A percentile compares a stretch with the other conserved stretches of the same genome.
These are phyloP conservation scores for Pluteus cervinus DNA, from an alignment of 768 basidiomycete species.

Conservation along the genomic window DNA sequence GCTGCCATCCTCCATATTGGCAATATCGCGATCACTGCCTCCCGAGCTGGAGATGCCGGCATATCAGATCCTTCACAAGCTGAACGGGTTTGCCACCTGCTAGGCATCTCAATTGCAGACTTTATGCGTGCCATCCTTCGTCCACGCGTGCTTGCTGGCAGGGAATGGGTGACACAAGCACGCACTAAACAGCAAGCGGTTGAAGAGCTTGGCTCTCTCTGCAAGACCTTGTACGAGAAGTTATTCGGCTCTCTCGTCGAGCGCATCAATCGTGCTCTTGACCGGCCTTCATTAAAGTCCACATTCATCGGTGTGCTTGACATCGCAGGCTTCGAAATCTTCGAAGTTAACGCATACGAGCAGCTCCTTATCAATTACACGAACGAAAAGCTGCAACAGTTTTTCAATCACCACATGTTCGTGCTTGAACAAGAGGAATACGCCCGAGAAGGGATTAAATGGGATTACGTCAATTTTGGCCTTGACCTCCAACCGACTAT, in stretches of 20 bases:
- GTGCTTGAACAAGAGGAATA: slow-evolving; percentile 99
- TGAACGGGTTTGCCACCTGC: slow-evolving; percentile 82
- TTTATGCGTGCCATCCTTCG: slow-evolving; percentile 86
- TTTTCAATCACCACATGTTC: slow-evolving; percentile 99
- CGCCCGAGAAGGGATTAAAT: slow-evolving; percentile 90
- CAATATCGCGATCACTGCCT: slow-evolving; percentile 79
- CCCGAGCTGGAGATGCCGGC: slow-evolving; percentile 71
- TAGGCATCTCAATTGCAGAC: slow-evolving; percentile 83
- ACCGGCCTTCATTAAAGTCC: slow-evolving; percentile 85
- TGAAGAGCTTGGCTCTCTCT: slow-evolving; percentile 86
- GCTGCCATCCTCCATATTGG: slow-evolving; percentile 94
- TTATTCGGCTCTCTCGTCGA: slow-evolving; percentile 93
- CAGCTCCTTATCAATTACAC: slow-evolving; percentile 98
- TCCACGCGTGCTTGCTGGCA: slow-evolving; percentile 87
- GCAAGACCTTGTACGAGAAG: slow-evolving; percentile 97
- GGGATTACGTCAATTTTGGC: slow-evolving; percentile 98
- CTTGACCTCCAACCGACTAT: slow-evolving; percentile 97
- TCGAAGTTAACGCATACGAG: slow-evolving; percentile 91
- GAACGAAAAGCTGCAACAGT: slow-evolving; percentile 97
- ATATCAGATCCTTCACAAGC: slow-evolving; percentile 83
- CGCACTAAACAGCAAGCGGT: slow-evolving; percentile 87
- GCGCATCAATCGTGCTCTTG: slow-evolving; percentile 89
- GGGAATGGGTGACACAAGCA: slow-evolving; percentile 96
- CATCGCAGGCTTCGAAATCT: slow-evolving; percentile 99
- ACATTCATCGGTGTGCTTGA: slow-evolving; percentile 98